Percentiles rank a stretch among this genome's conserved stretches.
These are phyloP conservation scores for Solanum paucissectum DNA, from an alignment of 257 asterid genomes.

Conservation along the genomic window DNA sequence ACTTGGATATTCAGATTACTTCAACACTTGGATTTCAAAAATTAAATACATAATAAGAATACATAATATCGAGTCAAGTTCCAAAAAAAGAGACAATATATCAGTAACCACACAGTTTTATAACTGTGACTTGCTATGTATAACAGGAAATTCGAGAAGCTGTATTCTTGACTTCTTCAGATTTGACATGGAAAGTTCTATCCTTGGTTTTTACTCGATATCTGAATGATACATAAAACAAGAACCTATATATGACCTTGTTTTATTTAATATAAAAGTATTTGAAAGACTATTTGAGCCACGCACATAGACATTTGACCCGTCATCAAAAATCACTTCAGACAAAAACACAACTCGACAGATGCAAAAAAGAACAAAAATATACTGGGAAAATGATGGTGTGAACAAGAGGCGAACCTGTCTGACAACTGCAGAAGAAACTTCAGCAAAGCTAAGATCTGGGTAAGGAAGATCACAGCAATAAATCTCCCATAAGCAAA, in stretches of 20 bases:
- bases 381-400: neutral
- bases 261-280: neutral
- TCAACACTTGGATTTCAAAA: neutral
- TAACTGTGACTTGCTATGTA: neutral
- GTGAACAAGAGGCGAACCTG: conserved; percentile 32
- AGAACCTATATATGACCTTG: neutral
- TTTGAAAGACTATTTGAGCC: neutral
- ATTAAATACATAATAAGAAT: neutral
- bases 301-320: neutral
- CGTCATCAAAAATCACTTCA: neutral
- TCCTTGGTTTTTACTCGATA: neutral
- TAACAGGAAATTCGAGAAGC: neutral
- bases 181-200: neutral
- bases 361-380: neutral
- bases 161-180: neutral
- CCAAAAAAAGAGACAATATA: neutral
- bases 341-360: neutral
- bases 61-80: neutral
- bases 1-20: neutral
- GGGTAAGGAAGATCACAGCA: conserved; percentile 88
- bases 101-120: neutral
- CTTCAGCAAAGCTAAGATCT: conserved; percentile 82
- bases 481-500: conserved; percentile 89
- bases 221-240: neutral
- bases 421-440: conserved; percentile 81